phyloP scores from a whole-genome alignment of 768 basidiomycete genomes.

The Suillus fuscotomentosus region DNA sequence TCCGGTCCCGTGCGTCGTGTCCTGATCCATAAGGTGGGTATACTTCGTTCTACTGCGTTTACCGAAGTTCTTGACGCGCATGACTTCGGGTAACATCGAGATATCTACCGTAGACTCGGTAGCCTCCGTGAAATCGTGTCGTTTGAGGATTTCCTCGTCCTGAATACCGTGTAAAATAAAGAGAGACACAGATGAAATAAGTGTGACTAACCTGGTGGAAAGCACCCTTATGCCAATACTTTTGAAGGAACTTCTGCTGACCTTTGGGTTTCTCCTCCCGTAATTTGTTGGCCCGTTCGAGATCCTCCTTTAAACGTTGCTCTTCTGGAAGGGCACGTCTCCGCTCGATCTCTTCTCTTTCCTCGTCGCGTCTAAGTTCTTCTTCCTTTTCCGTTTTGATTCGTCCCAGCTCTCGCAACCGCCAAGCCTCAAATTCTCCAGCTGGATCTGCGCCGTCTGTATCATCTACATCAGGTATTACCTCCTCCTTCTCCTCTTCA shows the following conservation, averaged over 20 bases:
- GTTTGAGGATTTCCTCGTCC: constrained; percentile 86
- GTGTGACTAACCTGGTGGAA: constrained; percentile 80
- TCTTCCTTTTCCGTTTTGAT: constrained; percentile 95
- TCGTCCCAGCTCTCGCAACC: constrained; percentile 87
- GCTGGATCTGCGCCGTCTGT: constrained; percentile 89
- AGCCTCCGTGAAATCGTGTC: constrained; percentile 86
- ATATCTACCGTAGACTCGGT: constrained; percentile 89
- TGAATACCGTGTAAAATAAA: constrained; percentile 30
- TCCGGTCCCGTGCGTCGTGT: constrained; percentile 67
- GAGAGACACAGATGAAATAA: constrained; percentile 7
- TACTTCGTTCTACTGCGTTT: constrained; percentile 94
- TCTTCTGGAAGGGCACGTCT: constrained; percentile 92
- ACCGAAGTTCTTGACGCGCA: constrained; percentile 96
- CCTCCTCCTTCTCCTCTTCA: constrained; percentile 84
- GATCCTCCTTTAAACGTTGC: constrained; percentile 87
- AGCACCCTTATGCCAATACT: constrained; percentile 99
- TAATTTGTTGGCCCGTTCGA: constrained; percentile 79
- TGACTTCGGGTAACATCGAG: constrained; percentile 85
- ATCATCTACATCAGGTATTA: constrained; percentile 89
- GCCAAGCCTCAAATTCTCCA: constrained; percentile 94
- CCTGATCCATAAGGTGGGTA: constrained; percentile 93
- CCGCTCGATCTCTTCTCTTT: constrained; percentile 89
- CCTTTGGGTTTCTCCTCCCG: constrained; percentile 90
- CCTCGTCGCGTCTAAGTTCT: constrained; percentile 73
- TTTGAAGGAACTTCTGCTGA: constrained; percentile 90